Percentiles rank a stretch among this genome's conserved stretches.
These are phyloP conservation scores for Alloascoidea africana DNA, from an alignment of 805 yeast genomes.

Conservation along the genomic window DNA sequence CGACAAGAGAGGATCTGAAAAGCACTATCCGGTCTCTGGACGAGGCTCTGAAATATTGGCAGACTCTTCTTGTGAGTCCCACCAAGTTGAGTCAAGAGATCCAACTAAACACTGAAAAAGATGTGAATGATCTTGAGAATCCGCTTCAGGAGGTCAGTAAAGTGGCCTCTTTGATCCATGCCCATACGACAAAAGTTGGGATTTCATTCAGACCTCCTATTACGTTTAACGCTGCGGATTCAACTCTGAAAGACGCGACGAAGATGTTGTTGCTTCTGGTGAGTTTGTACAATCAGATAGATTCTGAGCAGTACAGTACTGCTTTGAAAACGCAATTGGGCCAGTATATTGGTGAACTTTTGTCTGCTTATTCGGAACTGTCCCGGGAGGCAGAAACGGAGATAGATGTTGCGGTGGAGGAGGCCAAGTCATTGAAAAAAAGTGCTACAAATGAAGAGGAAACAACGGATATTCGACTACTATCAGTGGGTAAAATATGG, in stretches of 20 bases:
- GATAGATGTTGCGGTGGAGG: conserved; percentile 11
- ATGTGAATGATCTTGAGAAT: conserved; percentile 17
- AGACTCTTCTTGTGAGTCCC: neutral
- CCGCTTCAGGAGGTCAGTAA: conserved; percentile 48
- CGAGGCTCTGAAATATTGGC: conserved; percentile 1
- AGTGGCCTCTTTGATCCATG: conserved; percentile 41
- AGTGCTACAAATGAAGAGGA: conserved; percentile 10
- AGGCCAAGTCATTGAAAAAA: conserved; percentile 10
- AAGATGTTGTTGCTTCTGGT: conserved; percentile 28
- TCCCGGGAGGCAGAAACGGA: conserved; percentile 9
- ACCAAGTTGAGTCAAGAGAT: neutral
- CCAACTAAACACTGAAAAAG: neutral
- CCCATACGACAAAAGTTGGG: conserved; percentile 69
- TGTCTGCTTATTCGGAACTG: conserved; percentile 7
- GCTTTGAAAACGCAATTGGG: conserved; percentile 14
- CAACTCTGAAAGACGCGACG: conserved; percentile 30
- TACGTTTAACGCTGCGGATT: conserved; percentile 30
- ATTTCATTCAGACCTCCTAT: conserved; percentile 51
- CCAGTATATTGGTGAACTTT: neutral
- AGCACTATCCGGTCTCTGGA: neutral
- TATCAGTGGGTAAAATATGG: conserved; percentile 60
- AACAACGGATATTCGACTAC: conserved; percentile 27
- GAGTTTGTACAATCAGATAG: conserved; percentile 28
- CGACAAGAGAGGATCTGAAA: neutral
- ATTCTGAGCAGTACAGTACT: conserved; percentile 17